Conservation (phyloP, 306 rosid genomes). For the Vicia faba region DNA sequence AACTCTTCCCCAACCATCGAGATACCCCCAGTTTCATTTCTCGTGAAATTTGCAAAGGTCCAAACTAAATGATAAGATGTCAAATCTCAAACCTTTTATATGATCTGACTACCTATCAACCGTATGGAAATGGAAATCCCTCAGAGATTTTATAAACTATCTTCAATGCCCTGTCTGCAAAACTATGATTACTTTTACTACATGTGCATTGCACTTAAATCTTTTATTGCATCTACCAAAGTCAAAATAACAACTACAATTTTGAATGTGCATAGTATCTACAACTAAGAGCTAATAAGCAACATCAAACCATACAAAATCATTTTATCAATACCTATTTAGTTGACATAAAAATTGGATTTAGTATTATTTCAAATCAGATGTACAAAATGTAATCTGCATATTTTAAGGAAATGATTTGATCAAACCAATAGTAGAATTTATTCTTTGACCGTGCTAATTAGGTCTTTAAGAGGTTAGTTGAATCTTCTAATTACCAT, state of each 20-base stretch:
- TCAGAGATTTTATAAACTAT: slow-evolving; percentile 12
- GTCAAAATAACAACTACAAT: slow-evolving; percentile 24
- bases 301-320: slow-evolving; percentile 24
- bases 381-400: slow-evolving; percentile 17
- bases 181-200: slow-evolving; percentile 11
- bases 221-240: slow-evolving; percentile 32
- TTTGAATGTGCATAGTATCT: slow-evolving; percentile 23
- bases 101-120: slow-evolving; percentile 20
- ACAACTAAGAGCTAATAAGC: slow-evolving; percentile 26
- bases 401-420: slow-evolving; percentile 22
- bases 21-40: slow-evolving; percentile 3
- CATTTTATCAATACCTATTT: slow-evolving; percentile 23
- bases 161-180: background rate
- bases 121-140: slow-evolving; percentile 5
- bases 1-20: background rate
- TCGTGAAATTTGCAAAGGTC: slow-evolving; percentile 29
- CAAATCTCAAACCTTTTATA: slow-evolving; percentile 24
- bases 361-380: slow-evolving; percentile 30
- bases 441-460: slow-evolving; percentile 27
- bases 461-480: slow-evolving; percentile 33
- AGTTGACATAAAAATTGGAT: slow-evolving; percentile 22
- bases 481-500: slow-evolving; percentile 61
- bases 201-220: slow-evolving; percentile 21
- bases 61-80: slow-evolving; percentile 23
- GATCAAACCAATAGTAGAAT: slow-evolving; percentile 29